A percentile compares a stretch with the other conserved stretches of the same genome.
Evolutionary conservation across 768 basidiomycete species (phyloP).

Genomic region (Gloeopeniophorella convolvens): DNA sequence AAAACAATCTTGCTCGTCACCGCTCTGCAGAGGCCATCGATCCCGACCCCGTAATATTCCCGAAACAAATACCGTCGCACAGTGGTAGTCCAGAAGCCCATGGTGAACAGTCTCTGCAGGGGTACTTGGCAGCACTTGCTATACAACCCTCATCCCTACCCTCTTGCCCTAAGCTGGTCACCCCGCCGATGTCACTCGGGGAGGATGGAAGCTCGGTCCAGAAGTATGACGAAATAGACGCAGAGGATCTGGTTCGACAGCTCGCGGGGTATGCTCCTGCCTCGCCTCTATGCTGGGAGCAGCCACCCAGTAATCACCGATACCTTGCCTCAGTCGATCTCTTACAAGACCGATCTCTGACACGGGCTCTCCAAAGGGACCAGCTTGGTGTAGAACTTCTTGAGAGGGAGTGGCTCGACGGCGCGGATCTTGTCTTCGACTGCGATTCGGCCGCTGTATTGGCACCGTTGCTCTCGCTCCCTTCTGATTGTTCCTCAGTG

Average conservation of each 20-base stretch:
- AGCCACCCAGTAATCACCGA: slow-evolving; percentile 39
- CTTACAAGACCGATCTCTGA: slow-evolving; percentile 60
- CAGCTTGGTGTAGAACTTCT: slow-evolving; percentile 48
- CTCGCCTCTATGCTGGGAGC: neutral
- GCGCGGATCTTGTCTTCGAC: slow-evolving; percentile 63
- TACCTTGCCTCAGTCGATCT: slow-evolving; percentile 67
- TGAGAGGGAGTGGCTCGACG: slow-evolving; percentile 55
- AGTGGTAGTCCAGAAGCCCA: no score
- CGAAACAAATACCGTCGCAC: no score
- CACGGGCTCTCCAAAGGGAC: slow-evolving; percentile 41
- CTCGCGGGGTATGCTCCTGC: slow-evolving; percentile 2
- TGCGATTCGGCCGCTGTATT: slow-evolving; percentile 53
- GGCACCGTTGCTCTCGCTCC: slow-evolving; percentile 38
- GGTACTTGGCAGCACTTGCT: slow-evolving; percentile 33
- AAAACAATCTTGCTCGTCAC: no score
- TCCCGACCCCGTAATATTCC: no score
- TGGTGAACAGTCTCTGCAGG: slow-evolving; percentile 13
- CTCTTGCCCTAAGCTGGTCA: neutral
- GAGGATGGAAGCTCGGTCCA: neutral
- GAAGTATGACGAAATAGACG: neutral
- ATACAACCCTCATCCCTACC: slow-evolving; percentile 31
- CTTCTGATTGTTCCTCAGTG: slow-evolving; percentile 42
- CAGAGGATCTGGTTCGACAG: neutral
- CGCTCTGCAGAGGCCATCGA: no score
- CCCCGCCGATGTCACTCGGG: neutral